Percentiles rank a stretch among this genome's conserved stretches.
phyloP scores from a whole-genome alignment of 345 rosid species.

The Raphanus sativus region DNA sequence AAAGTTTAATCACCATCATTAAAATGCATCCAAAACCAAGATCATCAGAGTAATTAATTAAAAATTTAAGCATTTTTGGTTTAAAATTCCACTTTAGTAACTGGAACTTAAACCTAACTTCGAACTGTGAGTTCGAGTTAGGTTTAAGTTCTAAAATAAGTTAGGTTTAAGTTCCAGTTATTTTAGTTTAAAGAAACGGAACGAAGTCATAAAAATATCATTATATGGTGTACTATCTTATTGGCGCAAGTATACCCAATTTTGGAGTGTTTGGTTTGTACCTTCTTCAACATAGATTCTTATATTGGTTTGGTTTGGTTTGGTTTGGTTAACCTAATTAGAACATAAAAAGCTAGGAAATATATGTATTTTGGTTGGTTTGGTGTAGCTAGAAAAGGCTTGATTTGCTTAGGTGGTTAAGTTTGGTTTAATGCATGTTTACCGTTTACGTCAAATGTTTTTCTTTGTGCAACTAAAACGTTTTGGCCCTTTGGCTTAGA shows the following conservation, averaged over 20 bases:
- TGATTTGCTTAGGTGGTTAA: background rate
- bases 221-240: background rate
- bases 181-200: constrained; percentile 13
- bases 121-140: background rate
- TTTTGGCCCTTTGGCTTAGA: background rate
- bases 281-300: background rate
- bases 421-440: too few species aligned
- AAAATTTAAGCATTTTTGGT: background rate
- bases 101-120: too few species aligned
- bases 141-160: background rate
- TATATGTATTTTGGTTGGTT: background rate
- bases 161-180: background rate
- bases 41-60: background rate
- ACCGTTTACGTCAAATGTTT: background rate
- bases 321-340: background rate
- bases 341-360: background rate
- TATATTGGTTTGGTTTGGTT: constrained; percentile 9
- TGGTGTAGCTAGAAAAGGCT: constrained; percentile 5
- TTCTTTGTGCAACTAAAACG: background rate
- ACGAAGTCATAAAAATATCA: background rate
- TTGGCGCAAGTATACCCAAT: background rate
- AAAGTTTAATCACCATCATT: background rate
- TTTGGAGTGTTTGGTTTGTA: background rate
- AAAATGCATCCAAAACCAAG: background rate
- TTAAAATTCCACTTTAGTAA: background rate